phyloP scores from a whole-genome alignment of 257 asterid genomes.

The Asclepias syriaca region DNA sequence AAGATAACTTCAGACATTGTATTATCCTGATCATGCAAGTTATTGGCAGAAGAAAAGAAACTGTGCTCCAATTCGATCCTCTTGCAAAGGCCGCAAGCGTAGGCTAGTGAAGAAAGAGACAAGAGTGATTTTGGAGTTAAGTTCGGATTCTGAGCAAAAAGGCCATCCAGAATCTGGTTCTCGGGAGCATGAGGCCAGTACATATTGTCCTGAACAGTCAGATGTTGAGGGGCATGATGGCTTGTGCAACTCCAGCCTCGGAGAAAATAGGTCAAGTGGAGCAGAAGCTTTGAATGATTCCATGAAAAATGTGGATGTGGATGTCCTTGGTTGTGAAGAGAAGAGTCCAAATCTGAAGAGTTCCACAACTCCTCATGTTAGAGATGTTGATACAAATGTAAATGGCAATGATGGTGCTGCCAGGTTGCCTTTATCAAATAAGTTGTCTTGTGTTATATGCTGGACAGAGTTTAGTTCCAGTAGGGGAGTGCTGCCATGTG shows the following conservation, averaged over 20 bases:
- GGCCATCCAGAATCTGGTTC: slow-evolving; percentile 12
- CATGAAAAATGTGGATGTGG: slow-evolving; percentile 27
- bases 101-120: slow-evolving; percentile 53
- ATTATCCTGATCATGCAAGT: slow-evolving; percentile 22
- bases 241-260: slow-evolving; percentile 19
- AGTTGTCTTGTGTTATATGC: slow-evolving; percentile 85
- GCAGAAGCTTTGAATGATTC: slow-evolving; percentile 20
- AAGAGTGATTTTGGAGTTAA: slow-evolving; percentile 27
- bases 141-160: slow-evolving; percentile 34
- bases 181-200: slow-evolving; percentile 18
- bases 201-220: slow-evolving; percentile 20
- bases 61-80: slow-evolving; percentile 25
- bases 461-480: slow-evolving; percentile 77
- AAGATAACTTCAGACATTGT: slow-evolving; percentile 34
- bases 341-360: slow-evolving; percentile 15
- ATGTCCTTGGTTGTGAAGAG: slow-evolving; percentile 19
- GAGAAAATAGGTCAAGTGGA: slow-evolving; percentile 16
- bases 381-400: slow-evolving; percentile 21
- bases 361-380: slow-evolving; percentile 26
- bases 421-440: slow-evolving; percentile 29
- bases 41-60: slow-evolving; percentile 37
- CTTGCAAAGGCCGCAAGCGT: slow-evolving; percentile 21
- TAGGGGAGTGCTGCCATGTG: slow-evolving; percentile 86
- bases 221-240: slow-evolving; percentile 28
- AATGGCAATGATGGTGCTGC: slow-evolving; percentile 21